Evolutionary conservation across 1,139 yeast genomes (phyloP).

Genomic region (Kurtzmaniella natalensis): DNA sequence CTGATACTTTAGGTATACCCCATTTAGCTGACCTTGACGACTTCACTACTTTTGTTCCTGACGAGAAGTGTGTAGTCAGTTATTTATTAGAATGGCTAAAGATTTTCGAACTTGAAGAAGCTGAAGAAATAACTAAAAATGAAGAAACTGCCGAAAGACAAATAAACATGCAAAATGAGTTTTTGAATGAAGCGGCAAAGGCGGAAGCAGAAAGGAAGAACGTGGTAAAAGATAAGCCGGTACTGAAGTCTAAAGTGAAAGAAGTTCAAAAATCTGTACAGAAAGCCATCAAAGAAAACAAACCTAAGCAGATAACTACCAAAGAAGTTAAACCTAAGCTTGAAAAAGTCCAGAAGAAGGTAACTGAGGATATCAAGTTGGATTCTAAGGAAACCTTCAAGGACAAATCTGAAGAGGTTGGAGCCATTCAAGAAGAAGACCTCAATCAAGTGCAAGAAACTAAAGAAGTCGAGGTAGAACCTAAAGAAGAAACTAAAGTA

Average conservation of each 20-base stretch:
- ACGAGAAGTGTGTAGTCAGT: constrained; percentile 62
- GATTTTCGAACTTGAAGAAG: constrained; percentile 31
- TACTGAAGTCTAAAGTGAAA: background rate
- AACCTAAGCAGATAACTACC: background rate
- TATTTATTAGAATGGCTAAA: constrained; percentile 67
- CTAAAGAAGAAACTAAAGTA: too few species aligned
- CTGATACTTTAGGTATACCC: constrained; percentile 48
- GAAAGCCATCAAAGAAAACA: background rate
- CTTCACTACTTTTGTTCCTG: constrained; percentile 49
- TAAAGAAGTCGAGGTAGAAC: too few species aligned
- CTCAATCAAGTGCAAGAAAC: too few species aligned
- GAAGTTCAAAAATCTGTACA: too few species aligned
- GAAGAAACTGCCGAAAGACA: background rate
- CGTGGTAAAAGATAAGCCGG: background rate
- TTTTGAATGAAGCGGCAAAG: background rate
- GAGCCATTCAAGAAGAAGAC: too few species aligned
- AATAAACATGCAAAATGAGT: background rate
- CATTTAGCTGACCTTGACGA: constrained; percentile 59
- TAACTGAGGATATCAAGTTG: background rate
- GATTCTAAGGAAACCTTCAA: too few species aligned
- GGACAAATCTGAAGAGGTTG: too few species aligned
- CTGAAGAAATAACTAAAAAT: background rate
- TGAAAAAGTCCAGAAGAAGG: background rate
- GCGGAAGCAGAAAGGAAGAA: background rate
- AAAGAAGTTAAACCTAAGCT: background rate